Evolutionary conservation across 129 eudicot genomes (phyloP), one percentile per base, ranked within the genome.

Genomic region (Centrapalus pauciflorus): DNA sequence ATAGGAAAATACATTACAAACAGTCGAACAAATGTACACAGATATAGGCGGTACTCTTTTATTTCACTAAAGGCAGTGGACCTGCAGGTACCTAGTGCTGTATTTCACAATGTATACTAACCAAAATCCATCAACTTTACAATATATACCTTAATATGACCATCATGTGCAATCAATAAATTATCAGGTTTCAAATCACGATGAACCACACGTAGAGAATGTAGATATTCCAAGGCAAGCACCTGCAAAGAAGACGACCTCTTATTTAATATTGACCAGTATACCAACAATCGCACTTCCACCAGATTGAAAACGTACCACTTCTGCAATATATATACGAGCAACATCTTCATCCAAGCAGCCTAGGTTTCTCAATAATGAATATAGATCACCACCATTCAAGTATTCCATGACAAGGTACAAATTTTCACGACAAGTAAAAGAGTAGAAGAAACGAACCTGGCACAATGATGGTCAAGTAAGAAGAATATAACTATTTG

Each of bases 401-500:
- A 92, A 79, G 75, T 92, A 92, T 74, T 92, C 98, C 98, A 92
- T 92, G 8, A 92, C 98, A 51, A 92, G 93, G 78, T 92, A 92
- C 89, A 92, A 73, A 69, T 92, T 92, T 63, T 92, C 98, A 43
- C 98, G 96, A 49, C 98, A 92, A 11, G 98, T 92, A 48, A 92
- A 92, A 55, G 98, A 92, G 73, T 92, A 92, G 76, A 92, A 92
- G 83, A 92, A 92, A 27, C 98, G 96, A 16, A 92, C 98, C 98
- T 92, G 83, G 8, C 25, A 71, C 63, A 77, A 21, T 41, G 38
- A 24, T 28, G 38, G 40, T 29, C 73, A 73, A 14, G 70, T 84
- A 57, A 86, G 25, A 81, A 60, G 1, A 29, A 23, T 17, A 49
- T 11, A 43, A 23, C 23, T 29, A 48, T 9, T 49, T 58, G n/a